A percentile compares a stretch with the other conserved stretches of the same genome.
These are phyloP conservation scores for Trichosanthes truncata DNA, from an alignment of 306 rosid genomes.

Conservation along the genomic window DNA sequence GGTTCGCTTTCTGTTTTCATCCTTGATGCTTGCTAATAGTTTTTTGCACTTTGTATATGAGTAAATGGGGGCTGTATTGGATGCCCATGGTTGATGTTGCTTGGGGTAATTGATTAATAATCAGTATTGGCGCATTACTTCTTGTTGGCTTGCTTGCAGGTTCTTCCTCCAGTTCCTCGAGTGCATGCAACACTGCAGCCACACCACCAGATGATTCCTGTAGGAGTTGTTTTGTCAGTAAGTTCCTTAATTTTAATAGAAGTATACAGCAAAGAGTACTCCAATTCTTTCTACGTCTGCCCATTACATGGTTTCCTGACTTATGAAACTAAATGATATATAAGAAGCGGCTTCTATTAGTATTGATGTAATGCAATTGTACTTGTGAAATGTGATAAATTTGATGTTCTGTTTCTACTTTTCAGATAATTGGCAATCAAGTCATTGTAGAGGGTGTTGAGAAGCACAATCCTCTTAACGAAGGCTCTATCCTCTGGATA, in stretches of 20 bases:
- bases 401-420: background rate
- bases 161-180: conserved; percentile 60
- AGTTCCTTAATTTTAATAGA: conserved; percentile 16
- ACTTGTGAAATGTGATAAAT: background rate
- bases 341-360: background rate
- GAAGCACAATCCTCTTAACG: conserved; percentile 76
- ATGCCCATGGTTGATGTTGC: background rate
- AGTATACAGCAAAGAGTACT: background rate
- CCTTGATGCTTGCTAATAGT: background rate
- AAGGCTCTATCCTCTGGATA: conserved; percentile 86
- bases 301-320: background rate
- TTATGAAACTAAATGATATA: background rate
- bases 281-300: background rate
- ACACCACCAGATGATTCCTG: conserved; percentile 58
- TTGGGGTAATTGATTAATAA: conserved; percentile 4
- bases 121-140: conserved; percentile 10
- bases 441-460: conserved; percentile 77
- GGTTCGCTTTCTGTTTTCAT: conserved; percentile 22
- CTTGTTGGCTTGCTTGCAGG: conserved; percentile 34
- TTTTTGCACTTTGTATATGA: background rate
- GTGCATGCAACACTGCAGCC: conserved; percentile 53
- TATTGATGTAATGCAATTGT: background rate
- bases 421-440: conserved; percentile 57
- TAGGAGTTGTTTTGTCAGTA: conserved; percentile 79
- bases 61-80: background rate